phyloP scores from a whole-genome alignment of 2,329 filamentous ascomycete genomes.

The Epichloe typhina region DNA sequence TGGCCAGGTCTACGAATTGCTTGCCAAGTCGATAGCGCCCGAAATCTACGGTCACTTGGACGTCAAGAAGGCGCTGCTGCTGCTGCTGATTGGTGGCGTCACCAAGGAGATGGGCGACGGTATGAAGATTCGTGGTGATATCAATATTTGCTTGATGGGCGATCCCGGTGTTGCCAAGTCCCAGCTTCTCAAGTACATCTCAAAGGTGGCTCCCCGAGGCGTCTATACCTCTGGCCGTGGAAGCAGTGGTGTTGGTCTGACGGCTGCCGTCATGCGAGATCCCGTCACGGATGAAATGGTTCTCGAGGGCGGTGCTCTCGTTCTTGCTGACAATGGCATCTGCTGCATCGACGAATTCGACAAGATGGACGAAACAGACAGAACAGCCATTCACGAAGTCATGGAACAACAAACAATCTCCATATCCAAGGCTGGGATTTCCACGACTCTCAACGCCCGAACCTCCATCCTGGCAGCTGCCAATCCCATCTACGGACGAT shows the following conservation, averaged over 20 bases:
- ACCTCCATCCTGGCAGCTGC: conserved; percentile 93
- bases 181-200: conserved; percentile 94
- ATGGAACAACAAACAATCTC: conserved; percentile 84
- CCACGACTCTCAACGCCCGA: conserved; percentile 77
- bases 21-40: conserved; percentile 90
- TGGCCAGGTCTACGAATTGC: conserved; percentile 88
- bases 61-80: conserved; percentile 93
- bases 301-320: conserved; percentile 65
- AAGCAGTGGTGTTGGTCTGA: conserved; percentile 71
- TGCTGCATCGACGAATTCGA: conserved; percentile 82
- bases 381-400: conserved; percentile 74
- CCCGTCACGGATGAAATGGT: conserved; percentile 78
- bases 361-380: conserved; percentile 78
- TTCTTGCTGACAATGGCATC: conserved; percentile 70
- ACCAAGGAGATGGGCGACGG: conserved; percentile 95
- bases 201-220: conserved; percentile 89
- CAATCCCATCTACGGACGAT: conserved; percentile 93
- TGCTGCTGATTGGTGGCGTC: conserved; percentile 90
- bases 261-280: conserved; percentile 72
- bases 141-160: conserved; percentile 98
- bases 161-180: conserved; percentile 99
- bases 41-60: conserved; percentile 95
- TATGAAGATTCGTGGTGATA: conserved; percentile 97
- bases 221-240: conserved; percentile 74
- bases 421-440: conserved; percentile 63